Base-by-base conservation (phyloP, 2,329 filamentous ascomycete genomes). In the Polychaeton citri region DNA sequence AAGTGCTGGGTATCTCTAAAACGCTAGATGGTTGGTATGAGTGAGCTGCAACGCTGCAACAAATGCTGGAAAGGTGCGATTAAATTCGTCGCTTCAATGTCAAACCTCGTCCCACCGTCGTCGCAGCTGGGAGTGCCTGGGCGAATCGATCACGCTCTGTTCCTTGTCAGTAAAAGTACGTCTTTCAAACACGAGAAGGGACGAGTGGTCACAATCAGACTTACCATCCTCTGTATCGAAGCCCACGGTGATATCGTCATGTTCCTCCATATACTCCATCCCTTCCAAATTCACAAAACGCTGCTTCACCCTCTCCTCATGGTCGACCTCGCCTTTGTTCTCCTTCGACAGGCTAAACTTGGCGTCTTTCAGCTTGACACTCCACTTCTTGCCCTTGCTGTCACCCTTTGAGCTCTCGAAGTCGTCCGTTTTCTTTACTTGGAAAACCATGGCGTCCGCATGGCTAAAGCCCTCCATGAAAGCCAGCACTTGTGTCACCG, bases 401-500 rank as follows among this genome's bases (percentile, higher is more conserved):
- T 66, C 53, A 5, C 53, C 64, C 26, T 58, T 57, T 12, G 54
- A 49, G 35, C 58, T 72, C 60, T 94, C 86, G 49, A 87, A 88
- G 1, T 78, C 71, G 53, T 94, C 87, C 1, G 83, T 92, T 6
- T 76, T 75, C 58, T 87, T 88, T 40, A 95, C 69, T 19, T 80
- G 71, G 54, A 94, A 92, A 47, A 84, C 86, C 81, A 95, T 85
- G 53, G 82, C 84, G 46, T 84, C 77, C 3, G 86, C 85, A 49
- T 93, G 82, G 30, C 74, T 75, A 58, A 93, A 94, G 40, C 87
- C 81, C 44, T 85, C 79, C 55, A 94, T 90, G 61, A 93, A 95
- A 3, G 79, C 85, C 16, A 92, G 63, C 19, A 95, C 64, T 55
- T 93, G 84, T 16, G 81, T 60, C 10, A 81, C 72, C 50, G 76